These are phyloP conservation scores for Thalassiosira exigua DNA, from an alignment of 352 stramenopile genomes.

Conservation along the genomic window DNA sequence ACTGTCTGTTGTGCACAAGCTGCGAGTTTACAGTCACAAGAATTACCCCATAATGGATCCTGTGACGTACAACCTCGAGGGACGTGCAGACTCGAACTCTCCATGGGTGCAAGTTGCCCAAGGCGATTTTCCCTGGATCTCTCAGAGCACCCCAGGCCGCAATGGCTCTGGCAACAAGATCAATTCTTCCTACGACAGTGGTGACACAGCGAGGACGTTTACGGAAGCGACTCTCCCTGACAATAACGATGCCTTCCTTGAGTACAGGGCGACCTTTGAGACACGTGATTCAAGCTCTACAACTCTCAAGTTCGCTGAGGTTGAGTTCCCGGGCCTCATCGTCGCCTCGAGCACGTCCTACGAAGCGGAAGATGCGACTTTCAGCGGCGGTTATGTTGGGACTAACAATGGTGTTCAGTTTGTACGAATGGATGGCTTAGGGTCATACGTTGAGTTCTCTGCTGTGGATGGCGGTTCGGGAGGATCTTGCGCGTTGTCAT, in stretches of 20 bases:
- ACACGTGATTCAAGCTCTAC: not conserved
- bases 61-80: conserved; percentile 12
- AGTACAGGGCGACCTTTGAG: conserved; percentile 25
- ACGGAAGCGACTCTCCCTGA: not conserved
- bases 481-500: too few species aligned
- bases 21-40: not conserved
- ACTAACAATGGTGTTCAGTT: too few species aligned
- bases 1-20: not conserved
- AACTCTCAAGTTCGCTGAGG: conserved; percentile 6
- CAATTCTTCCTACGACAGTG: conserved; percentile 2
- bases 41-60: not conserved
- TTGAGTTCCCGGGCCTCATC: conserved; percentile 15
- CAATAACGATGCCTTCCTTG: conserved; percentile 8
- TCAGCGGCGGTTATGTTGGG: too few species aligned
- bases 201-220: not conserved
- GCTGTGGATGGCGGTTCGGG: too few species aligned
- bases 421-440: too few species aligned
- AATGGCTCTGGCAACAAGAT: not conserved
- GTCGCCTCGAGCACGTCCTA: not conserved
- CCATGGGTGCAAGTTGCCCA: conserved; percentile 1
- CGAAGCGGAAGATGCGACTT: conserved; percentile 6
- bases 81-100: not conserved
- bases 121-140: conserved; percentile 13
- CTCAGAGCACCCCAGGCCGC: not conserved
- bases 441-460: too few species aligned